Base-by-base conservation (phyloP, 305 asterid genomes). In the Lippia alba region DNA sequence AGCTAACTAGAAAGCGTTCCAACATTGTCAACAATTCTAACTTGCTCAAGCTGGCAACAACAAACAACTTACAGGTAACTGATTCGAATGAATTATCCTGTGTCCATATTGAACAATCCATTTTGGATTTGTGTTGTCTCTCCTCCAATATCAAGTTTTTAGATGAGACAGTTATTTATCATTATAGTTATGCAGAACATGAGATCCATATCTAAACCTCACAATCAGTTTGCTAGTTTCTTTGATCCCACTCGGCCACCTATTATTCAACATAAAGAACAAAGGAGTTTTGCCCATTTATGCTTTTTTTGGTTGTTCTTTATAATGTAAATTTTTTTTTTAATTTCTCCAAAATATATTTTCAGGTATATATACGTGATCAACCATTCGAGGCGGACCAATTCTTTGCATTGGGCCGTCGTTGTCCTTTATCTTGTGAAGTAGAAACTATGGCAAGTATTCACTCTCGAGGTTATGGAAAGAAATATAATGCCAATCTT, bases 351-450 rank as follows among this genome's bases (percentile, higher is more conserved):
- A 41, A 16, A 32, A 77, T 65, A 56, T 51, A 36, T 62, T 70
- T 78, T 67, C 91, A 95, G 99, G 93, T 83, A 18, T 95, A 92
- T 71, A 90, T 95, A 68, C 96, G 98, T 53, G 98, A 95, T 79
- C 89, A 90, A 78, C 63, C 97, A 68, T 89, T 95, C 79, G 92
- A 89, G 58, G 93, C 97, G 1, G 60, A 63, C 67, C 84, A 84
- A 59, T 92, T 83, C 83, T 92, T 67, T 74, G 84, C 84, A 62
- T 72, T 87, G 73, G 99, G 99, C 36, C 99, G 86, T 69, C 87
- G 87, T 56, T 95, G 96, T 67, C 91, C 89, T 70, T 51, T 84
- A 75, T 72, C 61, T 71, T 95, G 99, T 84, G 70, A 71, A 58
- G 72, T 86, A 71, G 89, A 84, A 66, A 82, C 79, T 62, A 88